phyloP scores from a whole-genome alignment of 179 eudicot species.

The Pouteria campechiana region DNA sequence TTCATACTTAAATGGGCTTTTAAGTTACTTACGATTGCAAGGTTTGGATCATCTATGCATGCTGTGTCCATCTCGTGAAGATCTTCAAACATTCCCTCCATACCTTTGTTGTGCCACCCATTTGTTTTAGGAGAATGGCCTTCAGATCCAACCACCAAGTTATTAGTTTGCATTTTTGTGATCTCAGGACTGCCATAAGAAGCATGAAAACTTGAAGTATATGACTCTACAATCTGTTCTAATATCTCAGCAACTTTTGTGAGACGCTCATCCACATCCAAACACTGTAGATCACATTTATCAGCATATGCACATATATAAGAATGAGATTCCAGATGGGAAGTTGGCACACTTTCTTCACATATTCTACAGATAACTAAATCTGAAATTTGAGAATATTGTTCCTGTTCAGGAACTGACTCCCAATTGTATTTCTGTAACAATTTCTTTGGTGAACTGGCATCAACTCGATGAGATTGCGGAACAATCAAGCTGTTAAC shows the following conservation, averaged over 20 bases:
- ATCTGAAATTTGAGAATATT: slow-evolving; percentile 21
- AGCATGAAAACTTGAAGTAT: slow-evolving; percentile 14
- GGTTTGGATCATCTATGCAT: slow-evolving; percentile 41
- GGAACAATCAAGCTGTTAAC: too few relatives aligned
- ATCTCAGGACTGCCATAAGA: slow-evolving; percentile 35
- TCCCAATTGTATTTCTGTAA: slow-evolving; percentile 5
- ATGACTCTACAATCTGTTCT: slow-evolving; percentile 39
- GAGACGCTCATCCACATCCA: slow-evolving; percentile 38
- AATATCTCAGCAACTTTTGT: slow-evolving; percentile 43
- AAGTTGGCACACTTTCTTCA: slow-evolving; percentile 43
- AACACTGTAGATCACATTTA: slow-evolving; percentile 33
- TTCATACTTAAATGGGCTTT: slow-evolving; percentile 34
- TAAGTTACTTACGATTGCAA: slow-evolving; percentile 13
- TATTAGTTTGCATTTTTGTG: slow-evolving; percentile 11
- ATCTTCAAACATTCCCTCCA: slow-evolving; percentile 62
- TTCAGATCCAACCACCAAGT: slow-evolving; percentile 20
- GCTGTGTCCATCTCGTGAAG: slow-evolving; percentile 82
- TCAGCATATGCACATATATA: slow-evolving; percentile 67
- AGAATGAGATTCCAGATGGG: slow-evolving; percentile 50
- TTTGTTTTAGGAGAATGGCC: slow-evolving; percentile 36
- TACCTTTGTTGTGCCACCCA: slow-evolving; percentile 47
- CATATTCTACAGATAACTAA: slow-evolving; percentile 59
- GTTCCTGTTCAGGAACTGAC: slow-evolving; percentile 17
- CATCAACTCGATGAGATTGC: slow-evolving; percentile 10
- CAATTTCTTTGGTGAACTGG: slow-evolving; percentile 5